Base-by-base conservation (phyloP, 768 basidiomycete species). In the Leccinum aurantiacum region DNA sequence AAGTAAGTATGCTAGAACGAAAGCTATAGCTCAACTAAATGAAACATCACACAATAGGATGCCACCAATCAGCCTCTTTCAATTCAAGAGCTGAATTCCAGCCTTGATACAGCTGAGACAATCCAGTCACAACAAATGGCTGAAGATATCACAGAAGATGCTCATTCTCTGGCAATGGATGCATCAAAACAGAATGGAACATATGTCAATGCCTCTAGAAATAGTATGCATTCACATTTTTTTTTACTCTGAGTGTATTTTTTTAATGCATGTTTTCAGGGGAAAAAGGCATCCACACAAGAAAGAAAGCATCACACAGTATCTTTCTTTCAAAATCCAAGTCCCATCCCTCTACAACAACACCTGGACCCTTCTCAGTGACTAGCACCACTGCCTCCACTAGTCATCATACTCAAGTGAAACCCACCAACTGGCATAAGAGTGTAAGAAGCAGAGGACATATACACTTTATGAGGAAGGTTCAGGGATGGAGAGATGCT, bases 401-500 rank as follows among this genome's bases (percentile, higher is more conserved):
- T 10, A 59, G 24, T 9, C n/a, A 41, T 41, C 38, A 41, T 41
- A 3, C 8, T 25, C 60, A 53, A 25, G 9, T 15, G 2, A 25
- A 1, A 48, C 2, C 1, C 1, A 29, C 3, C 6, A 13, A 13
- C 13, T 33, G 33, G 33, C 41, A 54, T 14, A 5, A 47, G 15
- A 11, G 13, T 10, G 49, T 4, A 1, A 49, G 13, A 38, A 24
- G 6, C 10, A 5, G 6, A 9, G 0, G 6, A 4, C 53, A 51
- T 0, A 3, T 2, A 22, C 4, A 6, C 6, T 54, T n/a, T n/a
- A n/a, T 60, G 14, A 7, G 14, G 4, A 59, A 27, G 14, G 49
- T 72, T 46, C 63, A 62, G 11, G 1, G 13, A 1, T 73, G 74
- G 72, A 25, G 33, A 29, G 7, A 54, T 8, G 33, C 31, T 22